A percentile compares a stretch with the other conserved stretches of the same genome.
Evolutionary conservation across 306 rosid species (phyloP).

Genomic region (Pueraria montana): DNA sequence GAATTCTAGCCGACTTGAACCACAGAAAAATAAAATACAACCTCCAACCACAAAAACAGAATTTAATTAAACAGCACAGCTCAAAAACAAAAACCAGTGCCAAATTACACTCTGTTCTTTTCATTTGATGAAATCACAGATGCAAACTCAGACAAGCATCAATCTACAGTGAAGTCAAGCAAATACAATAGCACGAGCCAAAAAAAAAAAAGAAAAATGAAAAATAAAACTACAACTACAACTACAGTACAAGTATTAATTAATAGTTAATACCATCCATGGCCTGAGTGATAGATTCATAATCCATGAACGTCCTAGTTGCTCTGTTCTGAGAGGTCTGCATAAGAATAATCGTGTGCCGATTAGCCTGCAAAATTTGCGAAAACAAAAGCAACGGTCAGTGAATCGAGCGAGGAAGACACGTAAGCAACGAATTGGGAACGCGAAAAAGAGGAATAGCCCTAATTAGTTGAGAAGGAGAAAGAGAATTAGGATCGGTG

Average conservation of each 20-base stretch:
- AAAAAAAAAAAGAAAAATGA: no score
- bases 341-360: slow-evolving; percentile 94
- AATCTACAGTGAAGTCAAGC: neutral
- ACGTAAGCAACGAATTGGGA: no score
- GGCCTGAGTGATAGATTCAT: slow-evolving; percentile 83
- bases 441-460: neutral
- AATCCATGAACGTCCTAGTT: slow-evolving; percentile 95
- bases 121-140: neutral
- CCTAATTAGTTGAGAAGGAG: neutral
- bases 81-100: neutral
- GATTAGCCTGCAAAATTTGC: slow-evolving; percentile 72
- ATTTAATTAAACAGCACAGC: neutral
- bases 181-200: neutral
- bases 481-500: no score
- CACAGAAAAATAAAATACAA: neutral
- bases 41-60: neutral
- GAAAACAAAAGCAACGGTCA: slow-evolving; percentile 25
- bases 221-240: neutral
- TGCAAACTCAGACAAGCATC: slow-evolving; percentile 3
- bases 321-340: slow-evolving; percentile 89
- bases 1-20: no score
- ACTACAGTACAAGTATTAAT: neutral
- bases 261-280: slow-evolving; percentile 75
- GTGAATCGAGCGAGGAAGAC: neutral
- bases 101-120: no score